Conservation (phyloP, 352 stramenopile species). For the Pythium coloratum region DNA sequence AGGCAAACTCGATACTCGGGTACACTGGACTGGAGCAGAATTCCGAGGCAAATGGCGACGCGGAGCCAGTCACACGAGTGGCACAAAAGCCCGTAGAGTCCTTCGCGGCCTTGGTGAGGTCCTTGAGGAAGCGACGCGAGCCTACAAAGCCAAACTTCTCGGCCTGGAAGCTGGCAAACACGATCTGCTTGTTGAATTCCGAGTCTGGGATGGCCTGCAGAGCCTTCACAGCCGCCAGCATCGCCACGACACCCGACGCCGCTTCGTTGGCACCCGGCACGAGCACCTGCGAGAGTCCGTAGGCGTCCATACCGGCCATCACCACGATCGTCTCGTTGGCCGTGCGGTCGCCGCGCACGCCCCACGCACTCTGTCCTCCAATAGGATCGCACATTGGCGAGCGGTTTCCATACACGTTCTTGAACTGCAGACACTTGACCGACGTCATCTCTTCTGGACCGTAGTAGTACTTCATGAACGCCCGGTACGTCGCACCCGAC, state of each 20-base stretch:
- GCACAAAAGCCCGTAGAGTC: conserved; percentile 49
- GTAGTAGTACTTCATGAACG: conserved; percentile 87
- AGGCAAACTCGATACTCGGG: conserved; percentile 61
- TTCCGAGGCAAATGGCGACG: conserved; percentile 52
- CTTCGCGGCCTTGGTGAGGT: conserved; percentile 56
- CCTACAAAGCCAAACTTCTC: conserved; percentile 85
- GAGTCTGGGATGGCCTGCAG: conserved; percentile 65
- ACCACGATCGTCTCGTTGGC: conserved; percentile 61
- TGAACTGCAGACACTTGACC: conserved; percentile 68
- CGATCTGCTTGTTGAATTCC: conserved; percentile 67
- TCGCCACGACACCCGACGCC: conserved; percentile 70
- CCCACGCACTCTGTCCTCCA: conserved; percentile 75
- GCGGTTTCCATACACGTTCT: conserved; percentile 66
- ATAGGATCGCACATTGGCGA: conserved; percentile 78
- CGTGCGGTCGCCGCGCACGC: conserved; percentile 51
- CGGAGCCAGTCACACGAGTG: conserved; percentile 41
- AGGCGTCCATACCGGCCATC: conserved; percentile 82
- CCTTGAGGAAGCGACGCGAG: conserved; percentile 72
- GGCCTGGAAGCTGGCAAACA: conserved; percentile 81
- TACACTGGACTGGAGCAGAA: conserved; percentile 76
- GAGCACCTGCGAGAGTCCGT: conserved; percentile 66
- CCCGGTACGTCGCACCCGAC: conserved; percentile 60
- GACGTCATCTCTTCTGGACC: conserved; percentile 74
- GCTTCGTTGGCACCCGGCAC: conserved; percentile 72
- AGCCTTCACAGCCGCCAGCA: conserved; percentile 69